Evolutionary conservation across 2,329 filamentous ascomycete genomes (phyloP), one percentile per base, ranked within the genome.

Genomic region (Trichoderma sp.): DNA sequence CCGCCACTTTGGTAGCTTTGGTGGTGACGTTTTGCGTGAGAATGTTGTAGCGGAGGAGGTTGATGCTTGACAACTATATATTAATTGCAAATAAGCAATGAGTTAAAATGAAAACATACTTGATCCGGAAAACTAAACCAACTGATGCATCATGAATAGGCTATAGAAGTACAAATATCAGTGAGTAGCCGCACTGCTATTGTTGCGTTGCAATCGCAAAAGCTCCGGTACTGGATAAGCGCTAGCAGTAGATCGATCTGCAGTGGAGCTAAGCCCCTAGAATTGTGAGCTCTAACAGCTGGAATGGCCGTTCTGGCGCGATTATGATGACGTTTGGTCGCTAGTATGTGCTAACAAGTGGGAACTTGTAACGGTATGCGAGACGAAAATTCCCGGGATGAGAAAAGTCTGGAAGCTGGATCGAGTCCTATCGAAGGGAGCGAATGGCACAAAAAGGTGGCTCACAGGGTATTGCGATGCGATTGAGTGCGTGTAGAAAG

Each of bases 101-200:
- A n/a, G 6, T 4, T 1, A 3, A 4, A 19, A 10, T 1, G 3
- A 43, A n/a, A n/a, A n/a, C n/a, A n/a, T 10, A 4, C 19, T n/a
- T 4, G 0, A 19, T 43, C 7, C 19, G 19, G 40, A 19, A 6
- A 43, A n/a, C 19, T 43, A n/a, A n/a, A 43, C 7, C 7, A n/a
- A 10, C 16, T 43, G 19, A 43, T 43, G 19, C 19, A n/a, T 43
- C 40, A 7, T n/a, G 40, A 43, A 3, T 10, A 43, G 40, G 40
- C 16, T n/a, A n/a, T 43, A n/a, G 19, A n/a, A n/a, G 16, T 6
- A 14, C 11, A 14, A 35, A 14, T n/a, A 10, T 43, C 19, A 43
- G 19, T 5, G 40, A 43, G 40, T 43, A n/a, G 16, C 19, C 40
- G 40, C 19, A 10, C 40, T n/a, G 7, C 7, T 7, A 19, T 7